Conservation (phyloP, 2,329 filamentous ascomycete genomes). For the Hymenoscyphus occultus region DNA sequence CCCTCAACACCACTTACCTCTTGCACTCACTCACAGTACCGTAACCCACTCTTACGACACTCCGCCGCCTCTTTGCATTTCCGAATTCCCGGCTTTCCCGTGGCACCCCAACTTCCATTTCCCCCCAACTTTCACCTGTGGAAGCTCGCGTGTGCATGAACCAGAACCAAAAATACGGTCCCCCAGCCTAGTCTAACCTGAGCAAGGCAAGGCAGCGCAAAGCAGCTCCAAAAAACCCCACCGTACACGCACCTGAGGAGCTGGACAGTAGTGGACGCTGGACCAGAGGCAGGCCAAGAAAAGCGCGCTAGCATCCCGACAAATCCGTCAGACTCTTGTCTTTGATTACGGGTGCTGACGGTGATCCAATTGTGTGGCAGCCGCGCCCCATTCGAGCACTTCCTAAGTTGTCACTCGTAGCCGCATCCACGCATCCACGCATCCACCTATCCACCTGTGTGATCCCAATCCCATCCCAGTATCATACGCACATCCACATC, state of each 20-base stretch:
- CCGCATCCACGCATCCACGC: neutral
- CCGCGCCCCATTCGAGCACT: constrained; percentile 1
- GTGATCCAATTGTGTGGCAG: neutral
- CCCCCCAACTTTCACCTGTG: neutral
- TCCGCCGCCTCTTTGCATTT: neutral
- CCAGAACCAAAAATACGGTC: constrained; percentile 1
- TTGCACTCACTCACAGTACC: neutral
- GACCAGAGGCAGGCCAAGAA: neutral
- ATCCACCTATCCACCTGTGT: neutral
- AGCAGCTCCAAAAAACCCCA: too few relatives aligned
- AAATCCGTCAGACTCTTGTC: constrained; percentile 1
- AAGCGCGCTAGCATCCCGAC: neutral
- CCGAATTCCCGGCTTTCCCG: neutral
- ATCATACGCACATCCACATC: too few relatives aligned
- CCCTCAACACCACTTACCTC: neutral
- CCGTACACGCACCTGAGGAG: too few relatives aligned
- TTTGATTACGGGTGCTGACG: constrained; percentile 3
- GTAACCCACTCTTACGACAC: neutral
- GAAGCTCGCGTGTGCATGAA: neutral
- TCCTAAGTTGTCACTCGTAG: neutral
- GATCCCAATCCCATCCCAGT: too few relatives aligned
- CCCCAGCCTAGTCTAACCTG: neutral
- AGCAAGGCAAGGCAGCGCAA: neutral
- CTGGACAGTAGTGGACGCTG: too few relatives aligned
- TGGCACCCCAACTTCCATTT: neutral